Evolutionary conservation across 768 basidiomycete genomes (phyloP), one percentile per base, ranked within the genome.

Genomic region (Cubamyces lactineus): DNA sequence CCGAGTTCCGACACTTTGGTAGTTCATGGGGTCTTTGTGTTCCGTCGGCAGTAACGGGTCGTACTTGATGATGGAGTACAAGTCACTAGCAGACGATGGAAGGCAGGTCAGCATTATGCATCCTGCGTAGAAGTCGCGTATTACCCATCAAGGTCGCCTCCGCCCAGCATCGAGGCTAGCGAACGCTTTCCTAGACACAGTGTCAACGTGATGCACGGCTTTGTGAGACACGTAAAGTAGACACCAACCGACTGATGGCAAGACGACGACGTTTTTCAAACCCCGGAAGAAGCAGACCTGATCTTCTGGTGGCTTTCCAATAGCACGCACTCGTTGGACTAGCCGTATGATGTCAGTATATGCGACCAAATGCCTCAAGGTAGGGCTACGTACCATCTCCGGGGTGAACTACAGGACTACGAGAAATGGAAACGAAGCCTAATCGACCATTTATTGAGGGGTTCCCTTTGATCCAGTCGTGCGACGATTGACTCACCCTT

Each of bases 111-210:
- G 26, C n/a, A 24, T 8, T 6, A 28, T 17, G 7, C 24, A n/a
- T 23, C 21, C 21, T 38, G n/a, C 39, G 30, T 6, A 30, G 26
- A 38, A 38, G 11, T 23, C 21, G 65, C 77, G 11, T 9, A 13
- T 65, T 71, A 89, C 88, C 91, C 91, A 59, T 92, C 91, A n/a
- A 92, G 75, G 75, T 92, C 91, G 0, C 91, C 91, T 39, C 90
- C 90, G 11, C 82, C 87, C 16, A 92, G 78, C 62, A 82, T 84
- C 2, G 88, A 89, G 11, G 91, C 82, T 43, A 91, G 69, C 0
- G 89, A 87, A 40, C 88, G 82, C 1, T 67, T 59, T 5, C 87
- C 88, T 90, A 64, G 3, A 34, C 21, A 17, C 19, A 15, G 2
- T 49, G n/a, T 30, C 13, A 34, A 11, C 42, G 59, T 39, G 19